Percentiles rank a stretch among this genome's conserved stretches.
Evolutionary conservation across 1,284 basidiomycete species (phyloP).

Genomic region (Cutaneotrichosporon cyanovorans): DNA sequence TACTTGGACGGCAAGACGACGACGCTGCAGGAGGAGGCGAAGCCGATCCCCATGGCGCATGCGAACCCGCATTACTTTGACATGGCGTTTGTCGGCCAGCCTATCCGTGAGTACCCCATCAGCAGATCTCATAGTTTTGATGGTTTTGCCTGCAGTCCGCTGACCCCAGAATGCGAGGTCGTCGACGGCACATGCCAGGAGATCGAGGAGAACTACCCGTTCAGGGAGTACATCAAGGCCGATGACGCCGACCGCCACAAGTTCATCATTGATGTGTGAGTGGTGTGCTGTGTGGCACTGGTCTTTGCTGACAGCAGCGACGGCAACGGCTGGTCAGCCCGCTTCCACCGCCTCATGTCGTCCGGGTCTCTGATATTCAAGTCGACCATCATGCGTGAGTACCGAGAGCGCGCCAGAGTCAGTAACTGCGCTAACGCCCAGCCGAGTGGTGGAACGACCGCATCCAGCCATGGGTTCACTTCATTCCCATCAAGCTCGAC

Average conservation of each 20-base stretch:
- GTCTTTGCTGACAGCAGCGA: conserved; percentile 36
- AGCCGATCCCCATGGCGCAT: conserved; percentile 53
- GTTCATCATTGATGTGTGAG: conserved; percentile 33
- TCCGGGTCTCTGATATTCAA: conserved; percentile 41
- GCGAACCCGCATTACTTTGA: conserved; percentile 70
- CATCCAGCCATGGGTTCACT: conserved; percentile 47
- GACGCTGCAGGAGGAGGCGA: conserved; percentile 57
- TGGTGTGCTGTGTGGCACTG: too few relatives aligned
- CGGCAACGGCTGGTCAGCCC: conserved; percentile 63
- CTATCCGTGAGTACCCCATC: conserved; percentile 20
- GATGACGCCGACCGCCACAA: conserved; percentile 29
- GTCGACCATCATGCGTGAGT: conserved; percentile 29
- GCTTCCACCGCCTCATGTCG: conserved; percentile 50
- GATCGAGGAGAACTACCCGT: conserved; percentile 27
- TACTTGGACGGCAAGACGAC: conserved; percentile 57
- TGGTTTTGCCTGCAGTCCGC: conserved; percentile 5
- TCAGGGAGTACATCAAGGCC: conserved; percentile 18
- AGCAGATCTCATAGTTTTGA: not conserved
- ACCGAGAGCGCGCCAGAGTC: not conserved
- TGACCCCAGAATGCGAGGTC: conserved; percentile 22
- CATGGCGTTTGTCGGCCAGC: conserved; percentile 32
- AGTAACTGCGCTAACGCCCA: not conserved
- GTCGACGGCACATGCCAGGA: conserved; percentile 39
- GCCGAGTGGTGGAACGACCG: conserved; percentile 46
- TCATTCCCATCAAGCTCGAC: conserved; percentile 47